Conservation (phyloP, 2,329 filamentous ascomycete genomes). For the Dothiorella sarmentorum region DNA sequence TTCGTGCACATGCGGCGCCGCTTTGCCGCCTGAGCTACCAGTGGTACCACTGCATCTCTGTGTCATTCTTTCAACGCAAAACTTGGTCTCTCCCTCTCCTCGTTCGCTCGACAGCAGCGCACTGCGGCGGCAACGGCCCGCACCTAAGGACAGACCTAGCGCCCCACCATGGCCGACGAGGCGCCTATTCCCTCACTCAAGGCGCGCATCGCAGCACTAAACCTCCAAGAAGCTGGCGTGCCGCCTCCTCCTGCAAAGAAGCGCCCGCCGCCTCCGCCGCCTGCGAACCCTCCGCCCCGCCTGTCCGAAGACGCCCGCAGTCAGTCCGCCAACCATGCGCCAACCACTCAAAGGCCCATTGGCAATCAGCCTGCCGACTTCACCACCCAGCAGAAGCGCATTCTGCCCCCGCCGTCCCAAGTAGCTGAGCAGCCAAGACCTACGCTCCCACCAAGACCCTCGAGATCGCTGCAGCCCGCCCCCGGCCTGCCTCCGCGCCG, state of each 20-base stretch:
- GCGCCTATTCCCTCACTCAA: slow-evolving; percentile 35
- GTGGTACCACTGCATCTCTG: neutral
- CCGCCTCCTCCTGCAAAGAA: slow-evolving; percentile 31
- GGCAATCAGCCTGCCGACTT: slow-evolving; percentile 39
- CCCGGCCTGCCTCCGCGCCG: slow-evolving; percentile 45
- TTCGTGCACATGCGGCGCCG: slow-evolving; percentile 1
- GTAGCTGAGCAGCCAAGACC: slow-evolving; percentile 34
- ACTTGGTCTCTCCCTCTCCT: slow-evolving; percentile 19
- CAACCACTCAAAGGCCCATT: slow-evolving; percentile 30
- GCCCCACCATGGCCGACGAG: slow-evolving; percentile 27
- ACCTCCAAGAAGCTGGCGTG: slow-evolving; percentile 44
- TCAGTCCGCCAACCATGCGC: slow-evolving; percentile 36
- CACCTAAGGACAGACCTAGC: slow-evolving; percentile 3
- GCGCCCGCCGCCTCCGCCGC: slow-evolving; percentile 38
- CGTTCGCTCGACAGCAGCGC: slow-evolving; percentile 40
- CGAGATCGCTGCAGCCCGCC: slow-evolving; percentile 30
- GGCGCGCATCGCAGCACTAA: slow-evolving; percentile 47
- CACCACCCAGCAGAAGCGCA: slow-evolving; percentile 17
- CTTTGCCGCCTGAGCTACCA: neutral
- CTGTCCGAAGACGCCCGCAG: no score
- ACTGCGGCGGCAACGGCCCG: slow-evolving; percentile 7
- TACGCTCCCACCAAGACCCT: slow-evolving; percentile 48
- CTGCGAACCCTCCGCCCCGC: slow-evolving; percentile 41
- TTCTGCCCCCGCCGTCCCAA: slow-evolving; percentile 8
- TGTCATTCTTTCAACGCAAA: neutral